phyloP scores from a whole-genome alignment of 352 stramenopile species.

The Pythium volutum region DNA sequence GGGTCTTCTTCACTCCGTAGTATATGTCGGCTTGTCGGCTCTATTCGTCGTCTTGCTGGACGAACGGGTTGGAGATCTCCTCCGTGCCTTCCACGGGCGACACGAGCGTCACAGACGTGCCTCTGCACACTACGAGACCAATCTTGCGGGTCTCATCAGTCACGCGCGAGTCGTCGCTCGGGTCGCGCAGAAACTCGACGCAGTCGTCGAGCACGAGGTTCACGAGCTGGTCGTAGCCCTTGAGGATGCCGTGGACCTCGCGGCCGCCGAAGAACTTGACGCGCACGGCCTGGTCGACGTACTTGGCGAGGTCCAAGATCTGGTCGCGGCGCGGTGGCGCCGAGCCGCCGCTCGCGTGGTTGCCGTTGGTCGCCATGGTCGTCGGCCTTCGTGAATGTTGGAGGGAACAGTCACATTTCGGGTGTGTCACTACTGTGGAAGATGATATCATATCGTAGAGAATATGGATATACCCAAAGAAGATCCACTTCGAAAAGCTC shows the following conservation, averaged over 20 bases:
- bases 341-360: constrained; percentile 20
- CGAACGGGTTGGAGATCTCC: constrained; percentile 92
- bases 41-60: constrained; percentile 72
- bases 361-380: constrained; percentile 59
- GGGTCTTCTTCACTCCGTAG: neutral
- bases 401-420: neutral
- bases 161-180: constrained; percentile 86
- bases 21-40: neutral
- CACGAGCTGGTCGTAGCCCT: constrained; percentile 96
- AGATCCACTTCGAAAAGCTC: neutral
- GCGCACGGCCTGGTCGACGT: constrained; percentile 93
- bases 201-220: constrained; percentile 97
- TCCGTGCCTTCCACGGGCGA: constrained; percentile 89
- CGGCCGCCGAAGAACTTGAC: constrained; percentile 94
- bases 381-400: constrained; percentile 3
- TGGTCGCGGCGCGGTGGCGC: constrained; percentile 52
- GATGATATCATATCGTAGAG: neutral
- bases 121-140: constrained; percentile 93
- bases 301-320: constrained; percentile 94
- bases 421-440: neutral
- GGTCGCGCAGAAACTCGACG: constrained; percentile 93
- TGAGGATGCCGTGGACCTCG: constrained; percentile 91
- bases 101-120: constrained; percentile 91
- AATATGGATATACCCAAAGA: neutral
- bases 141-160: constrained; percentile 92